These are phyloP conservation scores for Hypoxylon sp. DNA, from an alignment of 2,329 filamentous ascomycete species.

Conservation along the genomic window DNA sequence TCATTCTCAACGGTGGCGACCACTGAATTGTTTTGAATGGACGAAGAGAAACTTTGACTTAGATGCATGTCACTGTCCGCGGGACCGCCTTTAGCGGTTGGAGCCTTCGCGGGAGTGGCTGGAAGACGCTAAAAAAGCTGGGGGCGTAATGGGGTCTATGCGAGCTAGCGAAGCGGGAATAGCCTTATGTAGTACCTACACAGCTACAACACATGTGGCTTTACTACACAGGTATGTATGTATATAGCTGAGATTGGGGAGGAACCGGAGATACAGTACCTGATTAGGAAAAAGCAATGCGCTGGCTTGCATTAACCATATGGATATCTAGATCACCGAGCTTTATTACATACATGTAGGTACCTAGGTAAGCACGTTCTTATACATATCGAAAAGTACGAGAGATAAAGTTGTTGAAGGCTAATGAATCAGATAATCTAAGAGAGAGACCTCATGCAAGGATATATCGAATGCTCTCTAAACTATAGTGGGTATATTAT, in stretches of 20 bases:
- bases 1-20: conserved; percentile 11
- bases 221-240: neutral
- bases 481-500: neutral
- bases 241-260: conserved; percentile 17
- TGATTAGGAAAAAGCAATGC: conserved; percentile 30
- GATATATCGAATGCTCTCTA: neutral
- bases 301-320: conserved; percentile 29
- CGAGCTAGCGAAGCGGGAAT: conserved; percentile 34
- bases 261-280: conserved; percentile 37
- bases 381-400: neutral
- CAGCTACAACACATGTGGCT: neutral
- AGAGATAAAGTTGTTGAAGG: conserved; percentile 2
- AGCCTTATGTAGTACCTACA: conserved; percentile 13
- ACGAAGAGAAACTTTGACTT: conserved; percentile 21
- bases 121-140: conserved; percentile 17
- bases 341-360: conserved; percentile 6
- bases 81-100: conserved; percentile 42
- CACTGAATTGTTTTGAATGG: neutral
- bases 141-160: conserved; percentile 28
- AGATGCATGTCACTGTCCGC: conserved; percentile 30
- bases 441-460: neutral
- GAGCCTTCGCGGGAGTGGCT: conserved; percentile 41
- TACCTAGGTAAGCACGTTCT: neutral
- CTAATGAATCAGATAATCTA: conserved; percentile 5
- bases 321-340: conserved; percentile 21